A percentile compares a stretch with the other conserved stretches of the same genome.
Evolutionary conservation across 1,139 yeast species (phyloP).

Genomic region (Arxiozyma heterogenica): DNA sequence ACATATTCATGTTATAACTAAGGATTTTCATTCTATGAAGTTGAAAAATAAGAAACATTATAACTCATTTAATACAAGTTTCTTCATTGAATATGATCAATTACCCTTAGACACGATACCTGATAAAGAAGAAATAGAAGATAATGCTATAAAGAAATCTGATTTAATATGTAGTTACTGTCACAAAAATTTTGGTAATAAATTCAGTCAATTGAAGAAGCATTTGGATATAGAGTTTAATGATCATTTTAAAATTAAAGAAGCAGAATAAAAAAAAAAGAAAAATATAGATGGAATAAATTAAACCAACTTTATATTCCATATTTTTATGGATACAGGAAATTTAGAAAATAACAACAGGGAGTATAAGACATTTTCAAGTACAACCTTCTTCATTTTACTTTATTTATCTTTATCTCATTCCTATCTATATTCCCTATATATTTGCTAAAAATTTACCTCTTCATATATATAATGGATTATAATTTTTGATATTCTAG

Average conservation of each 20-base stretch:
- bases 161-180: slow-evolving; percentile 48
- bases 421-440: not conserved
- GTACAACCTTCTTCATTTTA: no score
- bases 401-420: no score
- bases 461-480: slow-evolving; percentile 4
- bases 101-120: slow-evolving; percentile 30
- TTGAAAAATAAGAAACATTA: slow-evolving; percentile 61
- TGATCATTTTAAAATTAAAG: slow-evolving; percentile 14
- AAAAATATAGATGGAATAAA: no score
- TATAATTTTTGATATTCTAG: slow-evolving; percentile 85
- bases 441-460: no score
- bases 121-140: slow-evolving; percentile 24
- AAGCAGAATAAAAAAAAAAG: not conserved
- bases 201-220: slow-evolving; percentile 39
- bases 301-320: not conserved
- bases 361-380: no score
- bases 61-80: slow-evolving; percentile 57
- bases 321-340: not conserved
- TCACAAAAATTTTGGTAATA: slow-evolving; percentile 37
- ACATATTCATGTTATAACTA: slow-evolving; percentile 65
- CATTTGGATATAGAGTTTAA: slow-evolving; percentile 42
- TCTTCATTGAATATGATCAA: slow-evolving; percentile 49
- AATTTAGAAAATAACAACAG: no score
- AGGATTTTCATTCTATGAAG: slow-evolving; percentile 46
- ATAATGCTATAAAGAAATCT: slow-evolving; percentile 28